These are phyloP conservation scores for Floccularia luteovirens DNA, from an alignment of 768 basidiomycete genomes.

Conservation along the genomic window DNA sequence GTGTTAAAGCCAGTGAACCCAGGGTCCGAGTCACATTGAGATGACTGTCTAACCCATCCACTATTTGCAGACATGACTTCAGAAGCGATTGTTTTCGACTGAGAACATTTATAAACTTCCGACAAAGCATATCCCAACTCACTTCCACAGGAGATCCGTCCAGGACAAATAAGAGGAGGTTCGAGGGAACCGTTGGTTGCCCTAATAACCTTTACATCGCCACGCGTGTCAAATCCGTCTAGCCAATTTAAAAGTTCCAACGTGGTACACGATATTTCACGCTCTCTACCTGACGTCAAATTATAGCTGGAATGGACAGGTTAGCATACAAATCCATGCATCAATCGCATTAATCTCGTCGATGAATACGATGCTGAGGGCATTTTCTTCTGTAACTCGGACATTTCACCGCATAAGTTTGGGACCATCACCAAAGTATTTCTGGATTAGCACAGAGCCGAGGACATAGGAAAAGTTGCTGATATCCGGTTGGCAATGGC, in stretches of 20 bases:
- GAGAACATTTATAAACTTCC: too few species aligned
- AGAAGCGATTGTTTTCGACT: too few species aligned
- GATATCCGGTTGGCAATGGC: constrained; percentile 98
- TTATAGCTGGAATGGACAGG: constrained; percentile 63
- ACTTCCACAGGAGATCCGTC: constrained; percentile 97
- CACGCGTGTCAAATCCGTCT: constrained; percentile 96
- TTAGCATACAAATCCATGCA: not conserved
- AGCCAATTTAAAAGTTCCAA: constrained; percentile 96
- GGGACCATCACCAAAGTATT: constrained; percentile 97
- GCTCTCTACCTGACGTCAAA: constrained; percentile 96
- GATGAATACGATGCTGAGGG: constrained; percentile 98
- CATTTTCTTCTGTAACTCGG: constrained; percentile 94
- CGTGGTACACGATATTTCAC: constrained; percentile 99
- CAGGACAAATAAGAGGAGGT: constrained; percentile 95
- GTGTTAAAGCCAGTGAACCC: too few species aligned
- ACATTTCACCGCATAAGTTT: constrained; percentile 97
- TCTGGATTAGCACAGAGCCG: constrained; percentile 97
- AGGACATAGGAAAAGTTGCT: constrained; percentile 94
- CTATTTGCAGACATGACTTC: too few species aligned
- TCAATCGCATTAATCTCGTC: constrained; percentile 97
- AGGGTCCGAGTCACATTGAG: too few species aligned
- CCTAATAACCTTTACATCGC: constrained; percentile 99
- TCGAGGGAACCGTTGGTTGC: constrained; percentile 96
- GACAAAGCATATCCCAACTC: too few species aligned
- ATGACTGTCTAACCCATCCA: too few species aligned